These are phyloP conservation scores for Fusarium xylarioides DNA, from an alignment of 2,329 filamentous ascomycete genomes.

Conservation along the genomic window DNA sequence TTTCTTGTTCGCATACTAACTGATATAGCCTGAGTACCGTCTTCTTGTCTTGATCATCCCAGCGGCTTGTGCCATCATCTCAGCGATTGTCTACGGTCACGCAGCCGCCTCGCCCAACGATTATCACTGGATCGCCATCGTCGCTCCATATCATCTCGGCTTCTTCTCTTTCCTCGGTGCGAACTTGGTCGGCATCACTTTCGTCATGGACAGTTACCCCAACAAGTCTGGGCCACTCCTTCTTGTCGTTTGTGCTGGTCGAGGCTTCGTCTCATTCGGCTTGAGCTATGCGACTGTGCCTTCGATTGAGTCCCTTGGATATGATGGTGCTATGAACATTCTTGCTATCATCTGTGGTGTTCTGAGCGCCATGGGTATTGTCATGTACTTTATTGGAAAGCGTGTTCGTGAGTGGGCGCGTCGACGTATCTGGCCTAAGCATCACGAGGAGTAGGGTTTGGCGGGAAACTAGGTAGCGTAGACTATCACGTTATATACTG, in stretches of 20 bases:
- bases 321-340: conserved; percentile 12
- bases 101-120: not conserved
- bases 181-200: conserved; percentile 1
- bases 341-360: conserved; percentile 2
- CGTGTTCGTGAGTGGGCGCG: conserved; percentile 12
- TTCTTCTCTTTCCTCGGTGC: conserved; percentile 8
- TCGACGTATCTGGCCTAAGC: conserved; percentile 3
- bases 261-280: not conserved
- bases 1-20: too few species aligned
- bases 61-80: not conserved
- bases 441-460: not conserved
- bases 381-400: conserved; percentile 1
- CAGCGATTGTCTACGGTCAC: not conserved
- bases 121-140: conserved; percentile 11
- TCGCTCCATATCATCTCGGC: not conserved
- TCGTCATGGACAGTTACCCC: conserved; percentile 11
- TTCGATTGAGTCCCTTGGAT: not conserved
- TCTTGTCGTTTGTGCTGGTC: not conserved
- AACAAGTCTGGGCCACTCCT: conserved; percentile 1
- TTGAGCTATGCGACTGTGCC: conserved; percentile 7
- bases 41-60: not conserved
- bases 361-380: not conserved
- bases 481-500: too few species aligned
- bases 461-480: accelerated
- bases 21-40: not conserved